Evolutionary conservation across 1,284 basidiomycete genomes (phyloP), one percentile per base, ranked within the genome.

Genomic region (Leccinum pachyderme): DNA sequence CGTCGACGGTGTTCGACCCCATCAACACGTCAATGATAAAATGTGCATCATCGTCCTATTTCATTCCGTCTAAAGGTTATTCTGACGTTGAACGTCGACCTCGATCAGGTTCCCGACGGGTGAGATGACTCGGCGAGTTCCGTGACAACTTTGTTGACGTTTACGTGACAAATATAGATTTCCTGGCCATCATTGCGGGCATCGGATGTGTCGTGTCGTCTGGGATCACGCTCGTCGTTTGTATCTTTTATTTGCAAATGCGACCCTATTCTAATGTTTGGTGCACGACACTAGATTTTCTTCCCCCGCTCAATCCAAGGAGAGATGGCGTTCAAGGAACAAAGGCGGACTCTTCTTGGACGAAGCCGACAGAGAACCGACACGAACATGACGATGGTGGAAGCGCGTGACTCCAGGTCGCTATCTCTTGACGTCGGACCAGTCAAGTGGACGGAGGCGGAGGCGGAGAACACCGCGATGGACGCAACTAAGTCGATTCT

Each of bases 271-370:
- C 29, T 27, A 28, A 24, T 8, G 12, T 25, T 28, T 22, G 0
- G 9, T 5, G 2, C 35, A 5, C 1, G n/a, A 32, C 3, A 4
- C 39, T 28, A 88, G 86, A 87, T 90, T 29, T 90, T 90, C 76
- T 90, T 90, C 72, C 87, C 88, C 31, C 84, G 88, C 25, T 86
- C 83, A 3, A 77, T 83, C 50, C 80, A 86, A 66, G 73, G 75
- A 43, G 87, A 89, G 69, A 82, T 84, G 31, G 73, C 76, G 1
- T 68, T 70, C 4, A 75, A 73, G n/a, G 81, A 84, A 49, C 74
- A 75, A 9, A 64, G 66, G 1, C 73, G 67, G 18, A 71, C 74
- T 25, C 24, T n/a, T 9, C 8, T 25, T 5, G 13, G n/a, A 27
- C 44, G 25, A 13, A 46, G 4, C 41, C 6, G 13, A 44, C 41